A percentile compares a stretch with the other conserved stretches of the same genome.
Conservation (phyloP, 2,329 filamentous ascomycete species). For the Elsinoe ampelina region DNA sequence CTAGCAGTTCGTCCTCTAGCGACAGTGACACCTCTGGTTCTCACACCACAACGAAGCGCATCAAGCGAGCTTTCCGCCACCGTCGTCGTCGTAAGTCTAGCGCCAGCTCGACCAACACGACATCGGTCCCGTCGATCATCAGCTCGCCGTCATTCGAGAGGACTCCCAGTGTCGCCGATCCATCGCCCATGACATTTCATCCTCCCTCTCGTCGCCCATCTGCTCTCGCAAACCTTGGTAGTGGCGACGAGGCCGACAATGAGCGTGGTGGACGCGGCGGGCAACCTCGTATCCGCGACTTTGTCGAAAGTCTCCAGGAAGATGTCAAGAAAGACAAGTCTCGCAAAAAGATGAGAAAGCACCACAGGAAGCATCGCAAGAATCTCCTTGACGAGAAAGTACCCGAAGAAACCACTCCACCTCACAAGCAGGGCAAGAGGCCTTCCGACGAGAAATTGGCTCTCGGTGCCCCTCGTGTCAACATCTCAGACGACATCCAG, state of each 20-base stretch:
- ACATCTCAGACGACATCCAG: conserved; percentile 31
- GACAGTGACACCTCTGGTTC: conserved; percentile 64
- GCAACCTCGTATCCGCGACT: conserved; percentile 40
- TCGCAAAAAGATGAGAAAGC: conserved; percentile 37
- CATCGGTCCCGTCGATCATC: conserved; percentile 35
- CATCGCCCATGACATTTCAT: conserved; percentile 7
- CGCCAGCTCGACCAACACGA: conserved; percentile 56
- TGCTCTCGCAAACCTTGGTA: conserved; percentile 34
- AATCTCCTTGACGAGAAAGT: conserved; percentile 23
- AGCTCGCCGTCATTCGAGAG: conserved; percentile 37
- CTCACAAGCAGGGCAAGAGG: conserved; percentile 17
- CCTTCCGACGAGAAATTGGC: conserved; percentile 16
- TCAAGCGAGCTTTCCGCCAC: conserved; percentile 65
- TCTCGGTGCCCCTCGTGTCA: conserved; percentile 25
- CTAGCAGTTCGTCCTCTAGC: conserved; percentile 37
- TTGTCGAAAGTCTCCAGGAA: conserved; percentile 26
- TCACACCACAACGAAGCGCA: conserved; percentile 62
- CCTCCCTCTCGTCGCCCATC: conserved; percentile 29
- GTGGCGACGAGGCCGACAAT: conserved; percentile 46
- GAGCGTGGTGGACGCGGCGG: conserved; percentile 37
- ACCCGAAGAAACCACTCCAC: conserved; percentile 19
- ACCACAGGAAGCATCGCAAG: conserved; percentile 34
- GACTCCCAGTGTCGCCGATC: conserved; percentile 25
- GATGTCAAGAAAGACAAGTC: conserved; percentile 32
- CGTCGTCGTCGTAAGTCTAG: conserved; percentile 70